Evolutionary conservation across 1,139 yeast species (phyloP).

Genomic region (Blastobotrys raffinosifermentans): DNA sequence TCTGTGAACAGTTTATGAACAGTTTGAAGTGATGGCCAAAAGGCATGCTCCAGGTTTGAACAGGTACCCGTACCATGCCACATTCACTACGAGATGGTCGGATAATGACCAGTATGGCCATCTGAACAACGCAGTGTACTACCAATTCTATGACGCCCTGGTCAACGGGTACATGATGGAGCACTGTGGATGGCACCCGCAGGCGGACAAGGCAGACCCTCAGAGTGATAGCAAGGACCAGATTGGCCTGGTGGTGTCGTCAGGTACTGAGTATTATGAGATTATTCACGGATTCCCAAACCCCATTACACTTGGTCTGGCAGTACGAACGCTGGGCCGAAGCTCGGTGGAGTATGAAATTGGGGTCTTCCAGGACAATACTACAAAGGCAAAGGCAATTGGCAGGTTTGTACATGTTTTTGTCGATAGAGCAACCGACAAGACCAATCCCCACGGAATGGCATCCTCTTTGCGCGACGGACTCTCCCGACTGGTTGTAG

Average conservation of each 20-base stretch:
- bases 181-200: constrained; percentile 24
- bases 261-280: constrained; percentile 27
- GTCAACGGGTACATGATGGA: constrained; percentile 26
- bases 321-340: constrained; percentile 25
- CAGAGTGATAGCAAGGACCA: constrained; percentile 10
- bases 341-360: constrained; percentile 30
- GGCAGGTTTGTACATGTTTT: constrained; percentile 31
- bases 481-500: constrained; percentile 12
- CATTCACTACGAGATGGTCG: constrained; percentile 26
- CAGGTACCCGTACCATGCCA: constrained; percentile 21
- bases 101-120: constrained; percentile 32
- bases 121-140: constrained; percentile 30
- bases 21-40: too few species aligned
- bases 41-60: too few species aligned
- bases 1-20: too few species aligned
- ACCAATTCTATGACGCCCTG: constrained; percentile 28
- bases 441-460: constrained; percentile 22
- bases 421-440: constrained; percentile 24
- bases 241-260: constrained; percentile 28
- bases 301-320: constrained; percentile 27
- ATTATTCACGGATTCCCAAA: constrained; percentile 29
- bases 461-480: constrained; percentile 19
- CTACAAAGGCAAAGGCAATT: constrained; percentile 19
- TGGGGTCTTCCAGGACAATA: constrained; percentile 26
- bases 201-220: constrained; percentile 8